Percentiles rank a stretch among this genome's conserved stretches.
phyloP scores from a whole-genome alignment of 2,329 filamentous ascomycete species.

The Xylaria digitata region DNA sequence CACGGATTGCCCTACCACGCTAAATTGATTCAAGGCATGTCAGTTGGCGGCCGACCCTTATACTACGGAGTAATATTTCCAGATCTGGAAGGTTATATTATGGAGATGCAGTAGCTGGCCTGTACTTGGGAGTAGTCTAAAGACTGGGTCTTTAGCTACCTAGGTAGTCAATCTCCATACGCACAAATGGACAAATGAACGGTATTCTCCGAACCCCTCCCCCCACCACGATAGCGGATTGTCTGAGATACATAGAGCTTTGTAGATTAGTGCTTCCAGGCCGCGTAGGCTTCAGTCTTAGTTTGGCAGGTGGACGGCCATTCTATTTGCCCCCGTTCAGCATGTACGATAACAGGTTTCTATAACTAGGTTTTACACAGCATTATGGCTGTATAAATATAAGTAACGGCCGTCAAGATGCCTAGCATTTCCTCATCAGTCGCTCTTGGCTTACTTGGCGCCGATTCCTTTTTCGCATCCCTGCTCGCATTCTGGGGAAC shows the following conservation, averaged over 20 bases:
- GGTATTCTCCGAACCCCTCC: not conserved
- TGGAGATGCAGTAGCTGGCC: conserved; percentile 7
- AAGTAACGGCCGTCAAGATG: conserved; percentile 3
- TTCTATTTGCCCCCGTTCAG: conserved; percentile 1
- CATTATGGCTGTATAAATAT: conserved; percentile 23
- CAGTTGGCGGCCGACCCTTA: not conserved
- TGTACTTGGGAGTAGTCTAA: not conserved
- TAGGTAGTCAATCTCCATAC: conserved; percentile 9
- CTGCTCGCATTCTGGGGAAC: conserved; percentile 5
- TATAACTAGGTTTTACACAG: not conserved
- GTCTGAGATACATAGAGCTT: not conserved
- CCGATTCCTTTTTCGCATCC: conserved; percentile 2
- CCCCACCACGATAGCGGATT: conserved; percentile 6
- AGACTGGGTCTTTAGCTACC: not conserved
- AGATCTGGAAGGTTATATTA: conserved; percentile 31
- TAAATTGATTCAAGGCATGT: conserved; percentile 11
- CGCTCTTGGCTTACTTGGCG: conserved; percentile 30
- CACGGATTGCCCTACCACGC: conserved; percentile 1
- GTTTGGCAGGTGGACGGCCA: conserved; percentile 30
- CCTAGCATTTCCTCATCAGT: conserved; percentile 6
- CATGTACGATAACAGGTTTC: conserved; percentile 17
- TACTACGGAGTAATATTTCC: conserved; percentile 19
- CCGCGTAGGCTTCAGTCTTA: conserved; percentile 26
- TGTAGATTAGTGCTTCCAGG: conserved; percentile 13
- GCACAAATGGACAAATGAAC: conserved; percentile 12